Evolutionary conservation across 176 grass and related monocot species (phyloP).

Genomic region (Tuctoria greenei): DNA sequence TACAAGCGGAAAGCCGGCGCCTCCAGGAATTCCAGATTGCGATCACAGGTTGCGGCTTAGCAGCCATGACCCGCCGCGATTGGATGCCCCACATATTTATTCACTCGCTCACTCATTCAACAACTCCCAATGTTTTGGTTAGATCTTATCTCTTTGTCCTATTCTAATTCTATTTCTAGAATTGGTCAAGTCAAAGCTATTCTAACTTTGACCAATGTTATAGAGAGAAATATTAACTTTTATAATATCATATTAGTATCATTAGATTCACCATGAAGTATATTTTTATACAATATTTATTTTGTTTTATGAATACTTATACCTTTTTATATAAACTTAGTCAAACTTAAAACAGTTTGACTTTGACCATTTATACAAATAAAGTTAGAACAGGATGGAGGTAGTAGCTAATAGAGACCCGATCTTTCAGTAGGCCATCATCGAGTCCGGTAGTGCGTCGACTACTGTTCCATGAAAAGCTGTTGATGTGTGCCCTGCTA

Average conservation of each 20-base stretch:
- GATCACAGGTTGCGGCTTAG: constrained; percentile 46
- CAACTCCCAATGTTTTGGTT: constrained; percentile 12
- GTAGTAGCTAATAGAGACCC: background rate
- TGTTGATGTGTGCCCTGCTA: background rate
- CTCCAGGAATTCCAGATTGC: constrained; percentile 34
- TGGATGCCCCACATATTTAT: constrained; percentile 28
- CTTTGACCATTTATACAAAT: too few species aligned
- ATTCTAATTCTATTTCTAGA: too few species aligned
- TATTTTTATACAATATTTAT: too few species aligned
- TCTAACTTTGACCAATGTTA: too few species aligned
- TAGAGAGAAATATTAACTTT: too few species aligned
- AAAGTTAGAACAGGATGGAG: too few species aligned
- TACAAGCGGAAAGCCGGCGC: constrained; percentile 20
- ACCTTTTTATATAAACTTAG: too few species aligned
- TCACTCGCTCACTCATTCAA: background rate
- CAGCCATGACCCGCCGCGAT: constrained; percentile 41
- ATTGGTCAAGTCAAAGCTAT: too few species aligned
- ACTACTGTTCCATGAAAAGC: constrained; percentile 20
- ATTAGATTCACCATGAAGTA: too few species aligned
- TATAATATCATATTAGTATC: too few species aligned
- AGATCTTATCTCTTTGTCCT: constrained; percentile 28
- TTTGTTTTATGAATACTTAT: too few species aligned
- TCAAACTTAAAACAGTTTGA: too few species aligned
- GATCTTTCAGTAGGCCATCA: background rate
- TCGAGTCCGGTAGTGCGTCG: background rate